Percentiles rank a stretch among this genome's conserved stretches.
Evolutionary conservation across 768 basidiomycete genomes (phyloP).

Genomic region (Gymnopilus junonius): DNA sequence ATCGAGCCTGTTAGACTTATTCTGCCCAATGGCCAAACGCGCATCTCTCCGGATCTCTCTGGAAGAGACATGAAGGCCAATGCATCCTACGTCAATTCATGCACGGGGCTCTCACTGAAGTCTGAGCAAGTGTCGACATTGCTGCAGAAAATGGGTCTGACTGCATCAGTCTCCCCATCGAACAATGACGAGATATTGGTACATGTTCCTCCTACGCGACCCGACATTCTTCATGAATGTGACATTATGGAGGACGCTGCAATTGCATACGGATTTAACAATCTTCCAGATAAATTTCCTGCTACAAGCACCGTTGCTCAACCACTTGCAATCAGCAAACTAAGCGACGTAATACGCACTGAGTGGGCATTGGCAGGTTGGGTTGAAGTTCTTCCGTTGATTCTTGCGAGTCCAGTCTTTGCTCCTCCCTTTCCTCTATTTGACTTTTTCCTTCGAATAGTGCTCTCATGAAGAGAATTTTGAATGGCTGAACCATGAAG

Average conservation of each 20-base stretch:
- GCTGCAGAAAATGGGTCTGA: conserved; percentile 84
- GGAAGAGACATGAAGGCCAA: conserved; percentile 73
- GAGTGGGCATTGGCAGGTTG: conserved; percentile 97
- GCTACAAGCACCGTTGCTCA: conserved; percentile 94
- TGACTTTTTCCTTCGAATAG: conserved; percentile 50
- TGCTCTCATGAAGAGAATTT: conserved; percentile 99
- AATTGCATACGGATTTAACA: conserved; percentile 98
- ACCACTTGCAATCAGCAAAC: conserved; percentile 85
- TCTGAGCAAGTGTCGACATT: conserved; percentile 69
- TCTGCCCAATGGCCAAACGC: conserved; percentile 73
- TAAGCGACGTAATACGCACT: conserved; percentile 84
- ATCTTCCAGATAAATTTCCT: conserved; percentile 91
- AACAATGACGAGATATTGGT: conserved; percentile 75
- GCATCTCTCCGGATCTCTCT: conserved; percentile 82
- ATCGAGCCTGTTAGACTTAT: conserved; percentile 93
- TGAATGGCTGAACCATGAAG: conserved; percentile 84
- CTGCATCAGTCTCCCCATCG: conserved; percentile 53
- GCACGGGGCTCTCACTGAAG: conserved; percentile 82
- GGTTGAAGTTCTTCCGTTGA: conserved; percentile 94
- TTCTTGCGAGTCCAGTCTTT: conserved; percentile 63
- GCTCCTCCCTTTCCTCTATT: not conserved
- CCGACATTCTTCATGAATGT: conserved; percentile 97
- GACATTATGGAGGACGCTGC: conserved; percentile 99
- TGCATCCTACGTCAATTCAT: conserved; percentile 93
- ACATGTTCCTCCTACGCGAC: conserved; percentile 89